phyloP scores from a whole-genome alignment of 2,329 filamentous ascomycete genomes.

The Dryadomyces quercivorus region DNA sequence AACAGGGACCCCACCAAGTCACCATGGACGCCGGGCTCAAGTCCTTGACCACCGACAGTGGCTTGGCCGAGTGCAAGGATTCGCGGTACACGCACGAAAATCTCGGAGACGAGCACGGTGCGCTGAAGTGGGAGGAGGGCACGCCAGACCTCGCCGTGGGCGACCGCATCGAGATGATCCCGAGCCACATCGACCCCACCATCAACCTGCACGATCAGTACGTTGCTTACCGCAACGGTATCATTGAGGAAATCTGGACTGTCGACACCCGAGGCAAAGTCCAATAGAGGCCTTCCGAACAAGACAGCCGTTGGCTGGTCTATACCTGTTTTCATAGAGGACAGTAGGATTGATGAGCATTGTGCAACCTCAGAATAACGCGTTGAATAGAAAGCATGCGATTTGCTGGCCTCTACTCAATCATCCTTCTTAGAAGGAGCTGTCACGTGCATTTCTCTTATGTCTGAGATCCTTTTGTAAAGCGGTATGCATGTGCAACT shows the following conservation, averaged over 20 bases:
- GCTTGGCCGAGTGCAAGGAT: slow-evolving; percentile 33
- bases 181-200: slow-evolving; percentile 42
- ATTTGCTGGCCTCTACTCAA: too few relatives aligned
- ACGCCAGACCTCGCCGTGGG: slow-evolving; percentile 26
- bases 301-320: too few relatives aligned
- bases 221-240: slow-evolving; percentile 32
- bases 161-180: slow-evolving; percentile 37
- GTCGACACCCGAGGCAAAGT: slow-evolving; percentile 39
- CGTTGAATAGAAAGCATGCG: too few relatives aligned
- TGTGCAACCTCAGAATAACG: too few relatives aligned
- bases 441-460: too few relatives aligned
- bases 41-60: slow-evolving; percentile 38
- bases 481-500: too few relatives aligned
- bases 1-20: slow-evolving; percentile 28
- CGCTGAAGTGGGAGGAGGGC: slow-evolving; percentile 30
- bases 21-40: slow-evolving; percentile 39
- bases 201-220: slow-evolving; percentile 40
- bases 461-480: too few relatives aligned
- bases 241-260: slow-evolving; percentile 38
- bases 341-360: too few relatives aligned
- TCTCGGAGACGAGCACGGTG: slow-evolving; percentile 37
- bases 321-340: too few relatives aligned
- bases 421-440: too few relatives aligned
- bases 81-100: slow-evolving; percentile 28
- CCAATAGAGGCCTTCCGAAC: slow-evolving; percentile 21